Conservation (phyloP, 1,284 basidiomycete species). For the Boletus subluridellus region DNA sequence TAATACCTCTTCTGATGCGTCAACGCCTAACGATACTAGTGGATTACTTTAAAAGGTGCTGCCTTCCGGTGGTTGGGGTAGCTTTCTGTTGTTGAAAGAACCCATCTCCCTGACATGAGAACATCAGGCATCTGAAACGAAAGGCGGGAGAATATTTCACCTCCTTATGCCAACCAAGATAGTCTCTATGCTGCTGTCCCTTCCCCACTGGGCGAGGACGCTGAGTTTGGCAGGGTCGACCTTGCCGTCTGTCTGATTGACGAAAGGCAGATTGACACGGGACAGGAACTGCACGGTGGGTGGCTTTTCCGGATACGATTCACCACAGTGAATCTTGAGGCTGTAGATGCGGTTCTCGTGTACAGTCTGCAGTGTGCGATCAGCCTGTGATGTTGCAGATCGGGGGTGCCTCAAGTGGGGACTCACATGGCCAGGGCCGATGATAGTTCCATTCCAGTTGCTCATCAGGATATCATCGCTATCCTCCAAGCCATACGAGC, state of each 20-base stretch:
- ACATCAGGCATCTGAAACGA: slow-evolving; percentile 1
- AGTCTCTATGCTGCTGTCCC: slow-evolving; percentile 78
- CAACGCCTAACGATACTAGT: neutral
- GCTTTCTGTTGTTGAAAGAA: slow-evolving; percentile 84
- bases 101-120: slow-evolving; percentile 81
- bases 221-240: slow-evolving; percentile 72
- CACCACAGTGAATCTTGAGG: slow-evolving; percentile 85
- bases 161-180: slow-evolving; percentile 87
- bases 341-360: slow-evolving; percentile 99
- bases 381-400: slow-evolving; percentile 22
- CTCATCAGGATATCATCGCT: slow-evolving; percentile 94
- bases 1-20: slow-evolving; percentile 6
- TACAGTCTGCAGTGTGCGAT: slow-evolving; percentile 62
- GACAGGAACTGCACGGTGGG: slow-evolving; percentile 85
- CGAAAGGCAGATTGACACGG: slow-evolving; percentile 94
- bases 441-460: slow-evolving; percentile 98
- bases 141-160: slow-evolving; percentile 38
- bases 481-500: slow-evolving; percentile 93
- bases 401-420: neutral
- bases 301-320: slow-evolving; percentile 76
- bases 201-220: slow-evolving; percentile 71
- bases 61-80: slow-evolving; percentile 92
- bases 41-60: slow-evolving; percentile 51
- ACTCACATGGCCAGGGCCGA: slow-evolving; percentile 92
- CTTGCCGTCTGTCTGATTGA: slow-evolving; percentile 70